Conservation (phyloP, 75 land plant species). For the Cupressus sempervirens region DNA sequence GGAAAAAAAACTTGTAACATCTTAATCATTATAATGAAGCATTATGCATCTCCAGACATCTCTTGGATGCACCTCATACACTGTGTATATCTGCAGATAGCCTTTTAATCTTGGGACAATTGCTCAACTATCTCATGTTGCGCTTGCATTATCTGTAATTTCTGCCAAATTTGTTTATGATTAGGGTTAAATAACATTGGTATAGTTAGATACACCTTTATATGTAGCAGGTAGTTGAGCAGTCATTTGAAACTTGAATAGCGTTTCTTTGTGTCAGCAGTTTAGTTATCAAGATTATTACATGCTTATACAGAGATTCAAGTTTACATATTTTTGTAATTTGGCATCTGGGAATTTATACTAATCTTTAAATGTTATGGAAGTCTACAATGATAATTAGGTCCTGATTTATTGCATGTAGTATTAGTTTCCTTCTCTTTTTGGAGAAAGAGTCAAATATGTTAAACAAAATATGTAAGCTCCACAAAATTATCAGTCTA, state of each 20-base stretch:
- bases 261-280: not conserved
- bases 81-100: not conserved
- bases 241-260: not conserved
- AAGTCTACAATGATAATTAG: not conserved
- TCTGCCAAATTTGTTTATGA: not conserved
- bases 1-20: not conserved
- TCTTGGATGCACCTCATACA: not conserved
- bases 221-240: not conserved
- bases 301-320: not conserved
- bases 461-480: too few species aligned
- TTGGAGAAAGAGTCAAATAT: too few species aligned
- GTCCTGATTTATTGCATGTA: not conserved
- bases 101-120: not conserved
- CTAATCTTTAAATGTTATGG: not conserved
- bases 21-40: not conserved
- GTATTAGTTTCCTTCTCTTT: too few species aligned
- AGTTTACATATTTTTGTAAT: not conserved
- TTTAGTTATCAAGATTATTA: constrained; percentile 1
- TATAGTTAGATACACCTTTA: not conserved
- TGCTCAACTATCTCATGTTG: not conserved
- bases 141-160: not conserved
- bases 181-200: not conserved
- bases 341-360: not conserved
- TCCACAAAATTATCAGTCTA: too few species aligned
- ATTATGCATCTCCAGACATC: not conserved